Base-by-base conservation (phyloP, 108 stramenopile genomes). In the Fragilaria radians region DNA sequence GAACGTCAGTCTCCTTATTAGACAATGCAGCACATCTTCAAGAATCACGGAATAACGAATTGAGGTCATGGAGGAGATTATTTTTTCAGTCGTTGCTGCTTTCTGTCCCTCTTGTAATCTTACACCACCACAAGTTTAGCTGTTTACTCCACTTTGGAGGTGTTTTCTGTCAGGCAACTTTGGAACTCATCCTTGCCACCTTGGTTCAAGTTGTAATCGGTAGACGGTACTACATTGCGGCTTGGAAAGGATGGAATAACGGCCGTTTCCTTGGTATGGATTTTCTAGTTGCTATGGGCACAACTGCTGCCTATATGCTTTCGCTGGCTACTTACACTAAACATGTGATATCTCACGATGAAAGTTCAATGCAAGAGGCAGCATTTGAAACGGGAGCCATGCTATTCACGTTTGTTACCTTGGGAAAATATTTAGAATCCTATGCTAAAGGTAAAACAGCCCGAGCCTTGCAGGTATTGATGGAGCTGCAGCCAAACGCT, bases 301-400 rank as follows among this genome's bases (percentile, higher is more conserved):
- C 97, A n/a, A 78, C 84, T 0, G 69, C 89, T 23, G 89, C 93
- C 17, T 97, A 95, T 63, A 18, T 91, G 0, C 96, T 96, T 65
- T 81, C 80, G 49, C 28, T 83, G 5, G 66, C 77, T 48, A 72
- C 73, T 0, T 77, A 77, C 22, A n/a, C 46, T 1, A 53, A 61
- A 1, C 71, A 72, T n/a, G 47, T 73, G 26, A 23, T 75, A 9
- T 50, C 28, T 45, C 26, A 28, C 24, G 46, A 27, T 24, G 52
- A 42, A 30, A 67, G 14, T 42, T 59, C 23, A 32, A 54, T 11
- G 46, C 9, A 9, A 27, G 18, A 46, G 54, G 49, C 57, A 3
- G 34, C 46, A 25, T 99, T 99, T 77, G 98, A 99, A 63, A 96
- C 96, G 4, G 82, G 89, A 3, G 97, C 94, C 5, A 91, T 95